Conservation (phyloP, 1,139 yeast species). For the Hemisphaericaspora xylanilytica region DNA sequence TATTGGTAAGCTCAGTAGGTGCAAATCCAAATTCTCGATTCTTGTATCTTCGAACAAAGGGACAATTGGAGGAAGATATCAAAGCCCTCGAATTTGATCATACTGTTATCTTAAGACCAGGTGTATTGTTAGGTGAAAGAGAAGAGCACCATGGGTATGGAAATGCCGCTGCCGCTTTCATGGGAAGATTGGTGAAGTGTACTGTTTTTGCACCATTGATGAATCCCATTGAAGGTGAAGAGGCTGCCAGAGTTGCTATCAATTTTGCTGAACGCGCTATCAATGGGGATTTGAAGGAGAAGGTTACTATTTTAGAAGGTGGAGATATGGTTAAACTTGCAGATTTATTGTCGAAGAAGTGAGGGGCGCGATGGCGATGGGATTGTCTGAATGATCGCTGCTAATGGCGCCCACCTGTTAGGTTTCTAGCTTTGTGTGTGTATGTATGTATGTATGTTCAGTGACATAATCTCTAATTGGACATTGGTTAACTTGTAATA, state of each 20-base stretch:
- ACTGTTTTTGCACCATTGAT: conserved; percentile 31
- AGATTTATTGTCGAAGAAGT: not conserved
- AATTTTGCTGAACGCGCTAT: conserved; percentile 21
- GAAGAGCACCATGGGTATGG: conserved; percentile 38
- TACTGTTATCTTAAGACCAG: conserved; percentile 71
- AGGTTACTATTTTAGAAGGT: conserved; percentile 13
- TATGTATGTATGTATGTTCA: no score
- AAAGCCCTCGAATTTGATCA: conserved; percentile 58
- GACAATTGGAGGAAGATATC: conserved; percentile 61
- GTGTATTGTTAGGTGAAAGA: conserved; percentile 61
- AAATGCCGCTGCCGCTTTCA: conserved; percentile 18
- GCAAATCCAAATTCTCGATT: conserved; percentile 55
- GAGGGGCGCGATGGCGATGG: no score
- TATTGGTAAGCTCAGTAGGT: conserved; percentile 60
- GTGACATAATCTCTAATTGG: no score
- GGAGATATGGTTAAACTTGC: conserved; percentile 11
- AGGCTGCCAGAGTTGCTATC: conserved; percentile 48
- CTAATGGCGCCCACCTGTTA: no score
- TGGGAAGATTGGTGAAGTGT: conserved; percentile 35
- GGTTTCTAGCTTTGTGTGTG: no score
- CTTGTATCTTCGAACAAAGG: conserved; percentile 60
- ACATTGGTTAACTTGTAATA: no score
- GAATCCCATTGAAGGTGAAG: conserved; percentile 46
- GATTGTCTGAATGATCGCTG: no score
- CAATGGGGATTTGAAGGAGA: conserved; percentile 13